Evolutionary conservation across 2,329 filamentous ascomycete species (phyloP).

Genomic region (Neofusicoccum sp.): DNA sequence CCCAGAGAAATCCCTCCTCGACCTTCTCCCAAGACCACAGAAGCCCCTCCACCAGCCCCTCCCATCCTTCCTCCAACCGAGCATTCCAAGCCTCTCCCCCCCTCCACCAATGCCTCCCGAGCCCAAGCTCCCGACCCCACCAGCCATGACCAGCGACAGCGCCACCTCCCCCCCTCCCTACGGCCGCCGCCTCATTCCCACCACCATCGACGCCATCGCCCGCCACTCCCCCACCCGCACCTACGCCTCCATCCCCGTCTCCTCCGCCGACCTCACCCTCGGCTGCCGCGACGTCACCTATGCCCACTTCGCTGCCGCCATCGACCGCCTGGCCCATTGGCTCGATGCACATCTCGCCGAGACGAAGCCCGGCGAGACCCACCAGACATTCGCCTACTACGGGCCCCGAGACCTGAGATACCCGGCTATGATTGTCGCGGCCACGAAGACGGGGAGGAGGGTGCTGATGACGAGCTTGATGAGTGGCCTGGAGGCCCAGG

Average conservation of each 20-base stretch:
- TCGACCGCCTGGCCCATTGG: constrained; percentile 10
- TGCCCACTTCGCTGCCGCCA: neutral
- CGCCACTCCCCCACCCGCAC: neutral
- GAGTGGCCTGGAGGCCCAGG: constrained; percentile 10
- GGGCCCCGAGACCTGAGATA: constrained; percentile 26
- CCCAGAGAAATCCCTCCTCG: no score
- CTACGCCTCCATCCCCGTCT: constrained; percentile 4
- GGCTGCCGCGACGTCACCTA: constrained; percentile 12
- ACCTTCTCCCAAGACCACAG: no score
- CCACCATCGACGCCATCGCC: neutral
- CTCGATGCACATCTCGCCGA: neutral
- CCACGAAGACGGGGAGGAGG: constrained; percentile 23
- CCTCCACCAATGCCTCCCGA: no score
- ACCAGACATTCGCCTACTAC: neutral
- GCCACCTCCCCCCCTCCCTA: neutral
- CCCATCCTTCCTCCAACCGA: no score
- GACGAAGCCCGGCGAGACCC: neutral
- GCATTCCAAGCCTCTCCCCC: no score
- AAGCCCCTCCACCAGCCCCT: no score
- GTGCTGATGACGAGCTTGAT: constrained; percentile 6
- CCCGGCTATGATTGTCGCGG: constrained; percentile 23
- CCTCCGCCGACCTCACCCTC: neutral
- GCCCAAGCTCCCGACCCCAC: no score
- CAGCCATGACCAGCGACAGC: neutral
- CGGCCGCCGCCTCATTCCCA: neutral